Base-by-base conservation (phyloP, 2,329 filamentous ascomycete species). In the Trichoderma asperellum region DNA sequence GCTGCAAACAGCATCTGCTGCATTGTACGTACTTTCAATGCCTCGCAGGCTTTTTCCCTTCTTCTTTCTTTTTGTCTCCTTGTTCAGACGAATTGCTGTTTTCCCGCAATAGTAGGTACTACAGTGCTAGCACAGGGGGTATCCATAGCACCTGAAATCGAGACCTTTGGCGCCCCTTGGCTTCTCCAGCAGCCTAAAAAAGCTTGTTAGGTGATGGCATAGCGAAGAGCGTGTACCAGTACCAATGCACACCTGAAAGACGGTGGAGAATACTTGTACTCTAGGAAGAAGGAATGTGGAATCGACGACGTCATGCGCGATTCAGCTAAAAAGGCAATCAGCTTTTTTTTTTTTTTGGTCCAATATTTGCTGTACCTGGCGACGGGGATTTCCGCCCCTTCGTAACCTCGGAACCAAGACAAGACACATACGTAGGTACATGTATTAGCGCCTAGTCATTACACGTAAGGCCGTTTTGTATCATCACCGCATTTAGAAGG, bases 241-340 rank as follows among this genome's bases (percentile, higher is more conserved):
- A 49, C 47, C 4, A 49, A 49, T 12, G 47, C 47, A 10, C 47
- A 24, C 18, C 18, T 7, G 47, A 49, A 49, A 12, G n/a, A 24
- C 18, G 47, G 47, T 49, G 47, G 47, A 24, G n/a, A 49, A 21
- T 11, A 5, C n/a, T 5, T 47, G 10, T 21, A 24, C 16, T 7
- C 35, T 43, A 43, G n/a, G 43, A 21, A 12, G n/a, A 21, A 24
- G 24, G n/a, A 11, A 8, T 43, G 37, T 43, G 40, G 40, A 43
- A 60, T 60, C 58, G 14, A 60, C 59, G 59, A 62, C 59, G 59
- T 62, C 59, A 62, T 52, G 59, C 59, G 52, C 29, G 59, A 62
- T 49, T 62, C 59, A 49, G 59, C 40, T 35, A 29, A 43, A 62
- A 62, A 24, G 24, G 40, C 18, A n/a, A n/a, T 35, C 16, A 3